Evolutionary conservation across 2,329 filamentous ascomycete species (phyloP), one percentile per base, ranked within the genome.

Genomic region (Dactylellina parvicollis): DNA sequence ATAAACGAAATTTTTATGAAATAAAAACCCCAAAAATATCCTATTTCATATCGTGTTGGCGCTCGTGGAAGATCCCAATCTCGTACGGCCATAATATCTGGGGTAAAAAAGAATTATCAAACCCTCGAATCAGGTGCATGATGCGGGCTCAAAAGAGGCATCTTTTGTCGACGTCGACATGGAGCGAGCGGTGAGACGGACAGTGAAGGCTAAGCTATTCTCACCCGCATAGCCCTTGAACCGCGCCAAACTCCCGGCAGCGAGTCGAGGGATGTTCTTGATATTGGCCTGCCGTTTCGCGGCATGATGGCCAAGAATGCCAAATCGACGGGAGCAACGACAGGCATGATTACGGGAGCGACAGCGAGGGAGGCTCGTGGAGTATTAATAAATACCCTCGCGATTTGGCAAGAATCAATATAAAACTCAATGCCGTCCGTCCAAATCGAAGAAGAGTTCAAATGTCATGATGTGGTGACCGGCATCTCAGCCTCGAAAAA

Each of bases 401-500:
- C 5, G 14, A 7, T 7, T 7, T 34, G 30, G 7, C 30, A 34
- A 34, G 30, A 7, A 7, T 34, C 30, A 34, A 34, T 34, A 7
- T 34, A 14, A 34, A 16, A 3, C 36, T 40, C 4, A 18, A 40
- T 4, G 36, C 36, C 30, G 12, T 32, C 7, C 16, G 4, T 16
- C 7, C 9, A 14, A 7, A 8, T 22, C 40, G 22, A 24, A 20
- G 20, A 20, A 44, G 40, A 20, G 40, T 44, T 44, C n/a, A 8
- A 12, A 4, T 4, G 18, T 16, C 8, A 9, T 49, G 9, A 8
- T 7, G 22, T 2, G 24, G 44, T 28, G n/a, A 22, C 12, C 26
- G 28, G 57, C 66, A 42, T 66, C 69, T 73, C 69, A 73, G 69
- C 69, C 69, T 73, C 69, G 55, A 57, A 56, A 67, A 38, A 60